These are phyloP conservation scores for Cytospora mali DNA, from an alignment of 2,329 filamentous ascomycete species.

Conservation along the genomic window DNA sequence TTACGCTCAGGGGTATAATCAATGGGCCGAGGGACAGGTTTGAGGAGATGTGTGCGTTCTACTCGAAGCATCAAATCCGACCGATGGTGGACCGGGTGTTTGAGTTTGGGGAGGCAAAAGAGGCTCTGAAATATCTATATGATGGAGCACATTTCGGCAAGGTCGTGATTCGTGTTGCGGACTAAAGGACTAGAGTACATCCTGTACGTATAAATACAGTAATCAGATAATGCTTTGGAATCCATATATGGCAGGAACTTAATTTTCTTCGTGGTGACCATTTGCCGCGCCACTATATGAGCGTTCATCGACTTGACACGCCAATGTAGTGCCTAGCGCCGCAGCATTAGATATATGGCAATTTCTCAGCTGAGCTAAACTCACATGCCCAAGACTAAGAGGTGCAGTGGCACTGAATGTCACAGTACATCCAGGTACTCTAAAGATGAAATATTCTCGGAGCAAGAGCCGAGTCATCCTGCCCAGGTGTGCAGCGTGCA, in stretches of 20 bases:
- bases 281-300: neutral
- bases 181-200: neutral
- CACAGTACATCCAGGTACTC: too few relatives aligned
- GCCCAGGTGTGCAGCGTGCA: too few relatives aligned
- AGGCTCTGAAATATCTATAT: constrained; percentile 54
- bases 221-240: neutral
- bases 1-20: constrained; percentile 51
- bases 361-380: too few relatives aligned
- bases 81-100: constrained; percentile 49
- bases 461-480: too few relatives aligned
- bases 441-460: too few relatives aligned
- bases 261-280: neutral
- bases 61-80: constrained; percentile 41
- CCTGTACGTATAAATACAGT: too few relatives aligned
- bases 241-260: too few relatives aligned
- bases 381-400: too few relatives aligned
- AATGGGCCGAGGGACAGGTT: constrained; percentile 60
- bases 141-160: constrained; percentile 58
- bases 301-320: neutral
- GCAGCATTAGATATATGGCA: too few relatives aligned
- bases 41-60: constrained; percentile 32
- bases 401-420: too few relatives aligned
- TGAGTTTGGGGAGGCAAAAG: constrained; percentile 43
- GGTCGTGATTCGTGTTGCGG: constrained; percentile 42
- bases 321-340: too few relatives aligned